These are phyloP conservation scores for Monilinia vaccinii-corymbosi DNA, from an alignment of 2,329 filamentous ascomycete genomes.

Conservation along the genomic window DNA sequence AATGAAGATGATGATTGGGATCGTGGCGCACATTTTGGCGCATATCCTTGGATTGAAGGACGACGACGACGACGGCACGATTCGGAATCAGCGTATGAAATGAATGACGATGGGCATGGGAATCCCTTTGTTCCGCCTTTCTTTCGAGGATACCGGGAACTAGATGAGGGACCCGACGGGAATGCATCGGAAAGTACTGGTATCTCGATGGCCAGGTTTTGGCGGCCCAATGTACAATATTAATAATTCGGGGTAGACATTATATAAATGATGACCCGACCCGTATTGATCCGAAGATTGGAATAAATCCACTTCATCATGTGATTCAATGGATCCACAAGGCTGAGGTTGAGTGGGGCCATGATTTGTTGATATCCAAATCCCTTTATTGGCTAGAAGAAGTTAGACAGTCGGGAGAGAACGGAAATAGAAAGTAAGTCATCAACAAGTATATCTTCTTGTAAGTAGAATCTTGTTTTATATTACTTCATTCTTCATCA, in stretches of 20 bases:
- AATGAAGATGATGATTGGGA: neutral
- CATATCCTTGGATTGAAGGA: neutral
- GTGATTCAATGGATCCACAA: constrained; percentile 2
- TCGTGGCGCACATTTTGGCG: neutral
- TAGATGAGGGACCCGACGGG: neutral
- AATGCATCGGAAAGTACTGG: neutral
- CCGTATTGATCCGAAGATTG: neutral
- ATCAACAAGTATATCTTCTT: too few relatives aligned
- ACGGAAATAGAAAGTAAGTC: too few relatives aligned
- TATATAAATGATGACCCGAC: too few relatives aligned
- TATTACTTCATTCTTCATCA: neutral
- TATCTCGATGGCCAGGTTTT: constrained; percentile 12
- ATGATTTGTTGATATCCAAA: neutral
- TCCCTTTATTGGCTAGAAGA: too few relatives aligned
- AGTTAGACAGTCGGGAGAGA: too few relatives aligned
- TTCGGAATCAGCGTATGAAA: neutral
- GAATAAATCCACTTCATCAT: neutral
- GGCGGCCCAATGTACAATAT: constrained; percentile 16
- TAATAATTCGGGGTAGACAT: neutral
- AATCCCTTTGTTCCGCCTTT: neutral
- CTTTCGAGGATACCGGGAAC: neutral
- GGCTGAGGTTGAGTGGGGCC: neutral
- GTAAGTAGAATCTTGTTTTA: neutral
- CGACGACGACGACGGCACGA: neutral
- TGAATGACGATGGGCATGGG: too few relatives aligned